phyloP scores from a whole-genome alignment of 2,329 filamentous ascomycete species.

The Cladosporium cucumerinum region DNA sequence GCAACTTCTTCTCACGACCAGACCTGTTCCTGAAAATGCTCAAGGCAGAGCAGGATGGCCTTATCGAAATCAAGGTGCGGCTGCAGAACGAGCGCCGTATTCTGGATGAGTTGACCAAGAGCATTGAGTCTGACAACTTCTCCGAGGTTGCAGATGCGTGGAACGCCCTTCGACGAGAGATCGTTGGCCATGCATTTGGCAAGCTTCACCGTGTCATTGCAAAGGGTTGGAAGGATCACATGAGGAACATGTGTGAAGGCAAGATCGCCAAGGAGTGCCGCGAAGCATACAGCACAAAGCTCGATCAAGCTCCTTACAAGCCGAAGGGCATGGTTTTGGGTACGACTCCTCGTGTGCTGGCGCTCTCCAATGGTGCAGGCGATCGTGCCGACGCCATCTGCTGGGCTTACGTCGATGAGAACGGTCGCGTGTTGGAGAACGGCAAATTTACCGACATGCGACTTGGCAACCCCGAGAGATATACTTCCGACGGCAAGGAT shows the following conservation, averaged over 20 bases:
- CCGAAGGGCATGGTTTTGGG: constrained; percentile 88
- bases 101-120: constrained; percentile 69
- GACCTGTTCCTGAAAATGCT: constrained; percentile 96
- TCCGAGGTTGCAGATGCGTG: constrained; percentile 93
- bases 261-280: constrained; percentile 83
- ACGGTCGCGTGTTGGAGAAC: constrained; percentile 82
- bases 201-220: constrained; percentile 82
- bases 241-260: constrained; percentile 91
- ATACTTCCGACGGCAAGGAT: constrained; percentile 61
- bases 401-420: constrained; percentile 92
- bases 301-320: constrained; percentile 95
- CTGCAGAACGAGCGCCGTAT: constrained; percentile 75
- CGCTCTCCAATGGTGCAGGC: constrained; percentile 81
- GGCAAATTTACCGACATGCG: constrained; percentile 81
- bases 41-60: constrained; percentile 88
- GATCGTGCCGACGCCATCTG: constrained; percentile 75
- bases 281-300: constrained; percentile 80
- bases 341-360: constrained; percentile 80
- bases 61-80: constrained; percentile 79
- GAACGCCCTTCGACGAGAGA: constrained; percentile 83
- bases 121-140: constrained; percentile 92
- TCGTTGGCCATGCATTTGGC: constrained; percentile 73
- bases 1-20: constrained; percentile 70
- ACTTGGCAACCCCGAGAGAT: constrained; percentile 62
- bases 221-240: constrained; percentile 89